Evolutionary conservation across 305 asterid species (phyloP).

Genomic region (Rubia peregrina): DNA sequence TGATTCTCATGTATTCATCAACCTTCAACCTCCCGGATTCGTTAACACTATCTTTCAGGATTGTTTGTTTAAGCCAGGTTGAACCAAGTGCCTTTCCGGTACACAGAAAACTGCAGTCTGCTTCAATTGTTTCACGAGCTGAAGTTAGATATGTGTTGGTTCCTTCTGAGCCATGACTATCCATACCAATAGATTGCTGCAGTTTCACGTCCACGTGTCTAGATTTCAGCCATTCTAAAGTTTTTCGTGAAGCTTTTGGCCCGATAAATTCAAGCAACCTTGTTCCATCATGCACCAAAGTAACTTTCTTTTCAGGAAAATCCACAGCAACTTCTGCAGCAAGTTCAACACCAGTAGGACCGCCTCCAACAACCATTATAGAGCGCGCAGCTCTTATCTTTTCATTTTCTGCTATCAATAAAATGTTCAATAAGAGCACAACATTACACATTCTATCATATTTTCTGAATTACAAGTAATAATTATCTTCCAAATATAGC

Average conservation of each 20-base stretch:
- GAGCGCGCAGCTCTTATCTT: constrained; percentile 50
- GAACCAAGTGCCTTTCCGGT: constrained; percentile 64
- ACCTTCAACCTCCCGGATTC: constrained; percentile 54
- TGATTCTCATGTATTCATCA: constrained; percentile 56
- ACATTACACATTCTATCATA: not conserved
- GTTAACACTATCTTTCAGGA: constrained; percentile 44
- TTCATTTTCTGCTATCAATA: constrained; percentile 43
- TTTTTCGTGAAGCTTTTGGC: constrained; percentile 52
- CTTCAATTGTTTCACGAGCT: constrained; percentile 45
- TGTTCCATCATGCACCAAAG: constrained; percentile 55
- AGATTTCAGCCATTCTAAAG: constrained; percentile 57
- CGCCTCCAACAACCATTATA: constrained; percentile 66
- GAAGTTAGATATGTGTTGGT: constrained; percentile 40
- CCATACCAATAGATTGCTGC: constrained; percentile 41
- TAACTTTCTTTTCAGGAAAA: constrained; percentile 49
- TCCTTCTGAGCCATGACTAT: constrained; percentile 25
- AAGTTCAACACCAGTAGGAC: constrained; percentile 81
- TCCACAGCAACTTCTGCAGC: constrained; percentile 72
- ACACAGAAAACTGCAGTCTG: constrained; percentile 55
- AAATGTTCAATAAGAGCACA: not conserved
- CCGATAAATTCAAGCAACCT: constrained; percentile 72
- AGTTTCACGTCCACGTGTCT: constrained; percentile 60
- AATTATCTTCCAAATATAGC: not conserved
- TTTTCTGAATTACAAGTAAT: not conserved
- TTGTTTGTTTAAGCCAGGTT: constrained; percentile 46